These are phyloP conservation scores for Cercospora sp. DNA, from an alignment of 2,329 filamentous ascomycete species.

Conservation along the genomic window DNA sequence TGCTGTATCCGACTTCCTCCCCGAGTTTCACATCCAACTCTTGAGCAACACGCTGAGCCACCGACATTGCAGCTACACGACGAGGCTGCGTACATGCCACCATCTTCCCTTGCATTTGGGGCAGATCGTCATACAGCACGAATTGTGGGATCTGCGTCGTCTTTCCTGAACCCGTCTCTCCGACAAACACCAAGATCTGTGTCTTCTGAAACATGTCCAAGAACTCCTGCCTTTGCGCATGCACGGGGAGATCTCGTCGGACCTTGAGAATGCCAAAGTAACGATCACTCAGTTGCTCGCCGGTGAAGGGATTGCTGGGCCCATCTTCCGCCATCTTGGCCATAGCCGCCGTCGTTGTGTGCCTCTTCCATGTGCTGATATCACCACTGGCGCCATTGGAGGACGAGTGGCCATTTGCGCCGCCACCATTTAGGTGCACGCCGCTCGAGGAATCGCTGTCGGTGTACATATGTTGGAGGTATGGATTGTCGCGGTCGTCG, in stretches of 20 bases:
- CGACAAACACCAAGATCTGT: slow-evolving; percentile 97
- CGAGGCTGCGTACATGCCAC: slow-evolving; percentile 97
- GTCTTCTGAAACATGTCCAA: slow-evolving; percentile 87
- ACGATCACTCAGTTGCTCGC: slow-evolving; percentile 70
- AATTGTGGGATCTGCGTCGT: slow-evolving; percentile 99
- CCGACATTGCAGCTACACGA: slow-evolving; percentile 97
- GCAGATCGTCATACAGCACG: slow-evolving; percentile 93
- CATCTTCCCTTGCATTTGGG: slow-evolving; percentile 81
- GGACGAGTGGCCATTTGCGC: slow-evolving; percentile 20
- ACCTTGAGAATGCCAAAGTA: slow-evolving; percentile 90
- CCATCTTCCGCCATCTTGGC: slow-evolving; percentile 75
- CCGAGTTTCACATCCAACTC: slow-evolving; percentile 93
- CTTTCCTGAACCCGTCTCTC: slow-evolving; percentile 98
- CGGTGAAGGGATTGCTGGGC: slow-evolving; percentile 82
- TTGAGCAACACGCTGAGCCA: slow-evolving; percentile 94
- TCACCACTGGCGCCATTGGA: slow-evolving; percentile 3
- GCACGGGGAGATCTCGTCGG: slow-evolving; percentile 82
- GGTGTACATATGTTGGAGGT: slow-evolving; percentile 84
- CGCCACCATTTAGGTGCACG: slow-evolving; percentile 30
- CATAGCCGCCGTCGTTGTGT: slow-evolving; percentile 75
- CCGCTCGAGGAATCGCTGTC: slow-evolving; percentile 41
- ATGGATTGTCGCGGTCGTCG: slow-evolving; percentile 70
- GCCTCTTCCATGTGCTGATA: slow-evolving; percentile 69
- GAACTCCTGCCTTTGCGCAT: slow-evolving; percentile 91
- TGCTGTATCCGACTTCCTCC: slow-evolving; percentile 96